A percentile compares a stretch with the other conserved stretches of the same genome.
phyloP scores from a whole-genome alignment of 768 basidiomycete species.

The Kwoniella dejecticola region DNA sequence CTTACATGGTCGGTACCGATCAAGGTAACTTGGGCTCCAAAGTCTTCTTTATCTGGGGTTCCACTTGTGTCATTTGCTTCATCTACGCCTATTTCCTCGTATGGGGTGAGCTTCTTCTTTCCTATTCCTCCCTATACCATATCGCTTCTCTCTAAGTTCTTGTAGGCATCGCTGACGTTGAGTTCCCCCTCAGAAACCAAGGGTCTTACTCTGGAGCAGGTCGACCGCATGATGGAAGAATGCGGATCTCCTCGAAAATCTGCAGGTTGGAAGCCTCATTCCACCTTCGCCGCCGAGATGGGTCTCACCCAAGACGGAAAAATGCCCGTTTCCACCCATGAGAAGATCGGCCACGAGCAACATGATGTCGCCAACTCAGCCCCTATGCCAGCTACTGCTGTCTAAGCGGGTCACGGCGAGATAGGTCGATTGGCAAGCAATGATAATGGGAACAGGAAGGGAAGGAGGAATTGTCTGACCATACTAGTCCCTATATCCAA shows the following conservation, averaged over 20 bases:
- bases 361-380: constrained; percentile 22
- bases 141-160: constrained; percentile 27
- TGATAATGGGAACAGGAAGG: not conserved
- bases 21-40: constrained; percentile 49
- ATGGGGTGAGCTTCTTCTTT: constrained; percentile 68
- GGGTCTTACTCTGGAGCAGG: constrained; percentile 62
- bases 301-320: constrained; percentile 41
- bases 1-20: constrained; percentile 52
- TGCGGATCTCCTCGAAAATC: constrained; percentile 42
- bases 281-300: constrained; percentile 50
- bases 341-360: constrained; percentile 19
- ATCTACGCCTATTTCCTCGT: constrained; percentile 74
- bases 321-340: constrained; percentile 27
- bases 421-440: not conserved
- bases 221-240: constrained; percentile 51
- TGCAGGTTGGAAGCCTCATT: constrained; percentile 53
- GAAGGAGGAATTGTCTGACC: not conserved
- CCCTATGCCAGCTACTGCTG: constrained; percentile 13
- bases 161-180: constrained; percentile 41
- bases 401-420: constrained; percentile 10
- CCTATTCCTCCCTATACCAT: constrained; percentile 22
- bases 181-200: constrained; percentile 66
- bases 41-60: constrained; percentile 56
- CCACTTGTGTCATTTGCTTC: constrained; percentile 61
- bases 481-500: not conserved